These are phyloP conservation scores for Citrus australasica DNA, from an alignment of 345 rosid genomes.

Conservation along the genomic window DNA sequence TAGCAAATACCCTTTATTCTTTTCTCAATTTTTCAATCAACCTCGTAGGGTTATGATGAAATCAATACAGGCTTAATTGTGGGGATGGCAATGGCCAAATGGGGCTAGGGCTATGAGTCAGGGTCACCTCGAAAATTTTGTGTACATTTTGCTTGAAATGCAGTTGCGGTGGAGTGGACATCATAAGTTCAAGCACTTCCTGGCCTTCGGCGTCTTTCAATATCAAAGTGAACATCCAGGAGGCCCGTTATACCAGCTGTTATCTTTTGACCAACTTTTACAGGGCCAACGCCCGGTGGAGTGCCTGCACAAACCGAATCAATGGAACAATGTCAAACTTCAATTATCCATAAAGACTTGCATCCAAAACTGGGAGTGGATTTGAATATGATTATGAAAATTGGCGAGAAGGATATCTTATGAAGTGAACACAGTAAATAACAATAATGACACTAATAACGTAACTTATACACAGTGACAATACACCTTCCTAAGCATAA, in stretches of 20 bases:
- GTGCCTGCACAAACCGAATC: constrained; percentile 55
- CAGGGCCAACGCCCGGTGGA: constrained; percentile 91
- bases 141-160: not conserved
- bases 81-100: too few species aligned
- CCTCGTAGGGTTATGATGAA: too few species aligned
- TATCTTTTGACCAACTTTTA: constrained; percentile 75
- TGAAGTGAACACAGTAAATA: too few species aligned
- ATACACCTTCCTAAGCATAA: too few species aligned
- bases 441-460: too few species aligned
- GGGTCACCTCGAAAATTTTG: not conserved
- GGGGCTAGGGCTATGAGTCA: too few species aligned
- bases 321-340: not conserved
- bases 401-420: too few species aligned
- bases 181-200: constrained; percentile 20
- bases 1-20: too few species aligned
- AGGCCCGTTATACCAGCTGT: constrained; percentile 86
- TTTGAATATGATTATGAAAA: too few species aligned
- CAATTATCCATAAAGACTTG: not conserved
- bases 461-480: too few species aligned
- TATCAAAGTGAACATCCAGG: constrained; percentile 53
- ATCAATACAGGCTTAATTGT: too few species aligned
- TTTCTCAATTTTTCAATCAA: too few species aligned
- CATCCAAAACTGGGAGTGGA: not conserved
- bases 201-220: constrained; percentile 48
- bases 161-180: not conserved